Evolutionary conservation across 2,329 filamentous ascomycete species (phyloP).

Genomic region (Nigrospora sphaerica): DNA sequence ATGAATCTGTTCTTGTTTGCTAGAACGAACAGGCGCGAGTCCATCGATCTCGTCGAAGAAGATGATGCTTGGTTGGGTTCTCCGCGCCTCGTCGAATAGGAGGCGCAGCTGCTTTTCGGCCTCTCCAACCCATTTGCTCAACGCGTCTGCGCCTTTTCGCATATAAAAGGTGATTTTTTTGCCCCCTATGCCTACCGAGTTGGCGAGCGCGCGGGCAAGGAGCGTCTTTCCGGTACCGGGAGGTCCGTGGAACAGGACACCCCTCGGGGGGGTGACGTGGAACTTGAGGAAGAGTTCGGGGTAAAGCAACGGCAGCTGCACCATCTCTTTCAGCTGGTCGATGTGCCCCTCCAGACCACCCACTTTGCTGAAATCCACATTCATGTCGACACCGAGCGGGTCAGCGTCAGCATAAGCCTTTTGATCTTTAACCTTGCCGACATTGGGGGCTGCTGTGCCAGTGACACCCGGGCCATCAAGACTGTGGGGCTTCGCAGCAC

Average conservation of each 20-base stretch:
- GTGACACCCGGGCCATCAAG: slow-evolving; percentile 31
- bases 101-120: slow-evolving; percentile 90
- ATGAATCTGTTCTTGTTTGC: slow-evolving; percentile 98
- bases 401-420: slow-evolving; percentile 91
- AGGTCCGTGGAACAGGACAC: slow-evolving; percentile 93
- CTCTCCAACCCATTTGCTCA: slow-evolving; percentile 99
- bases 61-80: slow-evolving; percentile 96
- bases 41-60: slow-evolving; percentile 99
- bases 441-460: slow-evolving; percentile 57
- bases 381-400: slow-evolving; percentile 86
- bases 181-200: slow-evolving; percentile 80
- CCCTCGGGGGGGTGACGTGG: slow-evolving; percentile 87
- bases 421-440: slow-evolving; percentile 89
- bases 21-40: slow-evolving; percentile 88
- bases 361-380: slow-evolving; percentile 89
- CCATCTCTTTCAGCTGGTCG: slow-evolving; percentile 98
- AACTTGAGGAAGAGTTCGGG: slow-evolving; percentile 90
- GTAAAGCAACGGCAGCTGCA: slow-evolving; percentile 86
- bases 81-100: slow-evolving; percentile 90
- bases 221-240: slow-evolving; percentile 97
- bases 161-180: slow-evolving; percentile 98
- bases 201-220: slow-evolving; percentile 86
- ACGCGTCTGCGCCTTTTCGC: slow-evolving; percentile 94
- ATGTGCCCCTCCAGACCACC: slow-evolving; percentile 91
- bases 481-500: slow-evolving; percentile 27